Percentiles rank a stretch among this genome's conserved stretches.
These are phyloP conservation scores for Pinus tabuliformis DNA, from an alignment of 75 land plant genomes.

Conservation along the genomic window DNA sequence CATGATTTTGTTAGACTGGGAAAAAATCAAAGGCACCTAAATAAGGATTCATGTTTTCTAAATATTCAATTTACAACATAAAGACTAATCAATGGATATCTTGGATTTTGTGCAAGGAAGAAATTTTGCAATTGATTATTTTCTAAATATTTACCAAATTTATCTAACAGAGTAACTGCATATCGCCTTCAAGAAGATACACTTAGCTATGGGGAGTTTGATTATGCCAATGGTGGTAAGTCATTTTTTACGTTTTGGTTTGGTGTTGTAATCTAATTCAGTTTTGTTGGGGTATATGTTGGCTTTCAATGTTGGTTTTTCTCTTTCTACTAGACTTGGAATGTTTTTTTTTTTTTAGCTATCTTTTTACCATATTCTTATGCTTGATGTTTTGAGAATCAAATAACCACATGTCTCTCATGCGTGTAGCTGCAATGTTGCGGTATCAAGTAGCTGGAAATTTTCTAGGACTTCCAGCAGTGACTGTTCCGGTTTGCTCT, in stretches of 20 bases:
- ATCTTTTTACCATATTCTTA: neutral
- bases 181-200: constrained; percentile 50
- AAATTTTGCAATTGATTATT: neutral
- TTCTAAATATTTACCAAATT: neutral
- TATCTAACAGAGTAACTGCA: constrained; percentile 64
- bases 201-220: constrained; percentile 62
- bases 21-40: no score
- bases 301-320: neutral
- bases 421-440: constrained; percentile 63
- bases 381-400: neutral
- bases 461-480: constrained; percentile 80
- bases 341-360: neutral
- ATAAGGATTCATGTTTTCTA: no score
- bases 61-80: no score
- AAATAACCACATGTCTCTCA: neutral
- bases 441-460: constrained; percentile 77
- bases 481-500: constrained; percentile 61
- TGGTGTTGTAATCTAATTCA: neutral
- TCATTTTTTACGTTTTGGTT: neutral
- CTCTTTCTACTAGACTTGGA: neutral
- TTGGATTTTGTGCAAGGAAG: no score
- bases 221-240: constrained; percentile 85
- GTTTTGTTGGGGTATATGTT: neutral
- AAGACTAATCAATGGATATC: no score
- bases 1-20: no score